Base-by-base conservation (phyloP, 148 eudicot species). In the Euryodendron excelsum region DNA sequence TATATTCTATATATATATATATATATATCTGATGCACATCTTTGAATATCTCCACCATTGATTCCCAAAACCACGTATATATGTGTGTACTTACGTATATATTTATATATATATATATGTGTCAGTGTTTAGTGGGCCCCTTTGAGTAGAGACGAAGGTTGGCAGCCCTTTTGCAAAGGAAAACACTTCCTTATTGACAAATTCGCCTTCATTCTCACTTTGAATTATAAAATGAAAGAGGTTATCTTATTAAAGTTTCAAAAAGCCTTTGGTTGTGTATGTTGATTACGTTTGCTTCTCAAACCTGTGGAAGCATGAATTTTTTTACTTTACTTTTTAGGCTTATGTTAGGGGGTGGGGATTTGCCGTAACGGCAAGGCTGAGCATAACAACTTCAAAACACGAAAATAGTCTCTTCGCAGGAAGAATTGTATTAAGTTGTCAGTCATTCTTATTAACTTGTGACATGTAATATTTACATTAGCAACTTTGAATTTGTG, bases 61-160 rank as follows among this genome's bases (percentile, higher is more conserved):
- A 31, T 21, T 44, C 25, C 36, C 7, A n/a, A n/a, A 61, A 31
- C 41, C 30, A 27, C 20, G 39, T 62, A 12, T 41, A 47, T 63
- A 23, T 27, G 2, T 17, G 5, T 28, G 50, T 44, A 23, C 8
- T 4, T 36, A 3, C 2, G 39, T 25, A 27, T 75, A 0, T 75
- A 15, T 65, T 34, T n/a, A n/a, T n/a, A n/a, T n/a, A n/a, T n/a
- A n/a, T n/a, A n/a, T n/a, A n/a, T n/a, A n/a, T n/a, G n/a, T n/a
- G n/a, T n/a, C n/a, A n/a, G 33, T 66, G 36, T 50, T 34, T 56
- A 39, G 34, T 11, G 25, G 52, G 64, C n/a, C 6, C n/a, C 60
- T 52, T 66, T 66, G 73, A 77, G 79, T 66, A 70, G 34, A 53
- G 63, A 77, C 53, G 36, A 77, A 53, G 79, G 34, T 56, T 77